Base-by-base conservation (phyloP, 768 basidiomycete species). In the Xerocomus brunneocitrinus region DNA sequence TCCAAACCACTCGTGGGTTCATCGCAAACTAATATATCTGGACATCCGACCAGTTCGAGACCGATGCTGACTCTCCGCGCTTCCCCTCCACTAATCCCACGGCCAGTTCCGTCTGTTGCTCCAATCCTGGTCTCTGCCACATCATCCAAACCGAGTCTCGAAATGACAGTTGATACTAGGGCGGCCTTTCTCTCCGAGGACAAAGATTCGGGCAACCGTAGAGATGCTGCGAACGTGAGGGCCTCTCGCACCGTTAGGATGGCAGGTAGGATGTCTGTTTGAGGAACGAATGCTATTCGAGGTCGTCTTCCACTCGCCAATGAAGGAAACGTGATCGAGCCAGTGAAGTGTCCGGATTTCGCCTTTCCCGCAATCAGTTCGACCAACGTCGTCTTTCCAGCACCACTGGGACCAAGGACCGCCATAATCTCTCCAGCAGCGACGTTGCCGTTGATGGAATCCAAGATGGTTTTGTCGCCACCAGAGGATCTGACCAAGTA, bases 81-180 rank as follows among this genome's bases (percentile, higher is more conserved):
- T 69, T 97, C 93, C 9, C 94, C 94, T 10, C 94, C 94, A 61
- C 87, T 90, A 48, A 97, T 92, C 0, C 91, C 94, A 44, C 92
- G 76, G 19, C 81, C 76, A 57, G 87, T 85, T 5, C 83, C 80
- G 9, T 85, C 84, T 4, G 79, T 78, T 14, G 82, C 68, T 3
- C 70, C 83, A 36, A 97, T 94, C 51, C 87, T 74, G 3, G 80
- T 77, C 64, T 95, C 73, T 14, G 81, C 82, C 13, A 95, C 74
- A 36, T 79, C 74, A 8, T 77, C 71, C 25, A 98, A 80, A 1
- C 92, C 91, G 3, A 98, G 80, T 64, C 87, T 91, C 12, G 80
- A 76, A 63, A 98, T 77, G 25, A 95, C 74, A 16, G 78, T 71
- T 16, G 83, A 76, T 1, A 94, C 93, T 10, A 88, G 75, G 34